Percentiles rank a stretch among this genome's conserved stretches.
These are phyloP conservation scores for Filosporella fistucella DNA, from an alignment of 495 filamentous ascomycete genomes.

Conservation along the genomic window DNA sequence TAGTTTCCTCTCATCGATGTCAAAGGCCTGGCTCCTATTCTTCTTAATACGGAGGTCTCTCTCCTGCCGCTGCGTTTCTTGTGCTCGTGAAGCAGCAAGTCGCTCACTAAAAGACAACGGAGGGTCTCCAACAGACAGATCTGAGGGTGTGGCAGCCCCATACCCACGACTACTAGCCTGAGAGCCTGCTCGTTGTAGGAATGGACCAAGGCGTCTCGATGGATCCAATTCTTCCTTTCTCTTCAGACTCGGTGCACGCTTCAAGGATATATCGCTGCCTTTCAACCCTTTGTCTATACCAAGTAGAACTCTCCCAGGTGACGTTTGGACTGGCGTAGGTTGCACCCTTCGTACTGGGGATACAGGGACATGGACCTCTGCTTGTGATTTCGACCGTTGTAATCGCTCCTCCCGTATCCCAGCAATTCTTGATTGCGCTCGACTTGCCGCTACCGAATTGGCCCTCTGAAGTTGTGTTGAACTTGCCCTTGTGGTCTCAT, in stretches of 20 bases:
- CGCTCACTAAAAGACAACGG: slow-evolving; percentile 82
- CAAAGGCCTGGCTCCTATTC: slow-evolving; percentile 66
- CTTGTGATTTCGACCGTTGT: slow-evolving; percentile 32
- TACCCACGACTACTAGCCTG: slow-evolving; percentile 20
- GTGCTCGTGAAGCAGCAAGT: slow-evolving; percentile 61
- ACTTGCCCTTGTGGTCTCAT: slow-evolving; percentile 4
- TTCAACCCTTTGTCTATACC: slow-evolving; percentile 88
- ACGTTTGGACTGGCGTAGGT: slow-evolving; percentile 50
- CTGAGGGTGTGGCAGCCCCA: slow-evolving; percentile 16
- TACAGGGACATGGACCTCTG: slow-evolving; percentile 68
- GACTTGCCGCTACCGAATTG: slow-evolving; percentile 21
- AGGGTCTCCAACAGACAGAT: slow-evolving; percentile 29
- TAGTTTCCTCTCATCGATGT: slow-evolving; percentile 59
- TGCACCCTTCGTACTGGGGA: slow-evolving; percentile 63
- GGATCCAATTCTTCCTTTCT: slow-evolving; percentile 27
- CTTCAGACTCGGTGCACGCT: slow-evolving; percentile 55
- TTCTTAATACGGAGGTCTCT: slow-evolving; percentile 48
- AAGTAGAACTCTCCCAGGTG: slow-evolving; percentile 73
- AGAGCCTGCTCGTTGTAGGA: slow-evolving; percentile 38
- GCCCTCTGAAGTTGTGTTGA: slow-evolving; percentile 10
- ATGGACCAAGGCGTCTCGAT: slow-evolving; percentile 28
- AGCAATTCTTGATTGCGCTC: slow-evolving; percentile 21
- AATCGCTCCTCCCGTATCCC: slow-evolving; percentile 22
- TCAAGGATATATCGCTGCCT: slow-evolving; percentile 80
- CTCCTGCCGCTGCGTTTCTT: slow-evolving; percentile 53